Conservation (phyloP, 2,329 filamentous ascomycete species). For the Endothia cerciana region DNA sequence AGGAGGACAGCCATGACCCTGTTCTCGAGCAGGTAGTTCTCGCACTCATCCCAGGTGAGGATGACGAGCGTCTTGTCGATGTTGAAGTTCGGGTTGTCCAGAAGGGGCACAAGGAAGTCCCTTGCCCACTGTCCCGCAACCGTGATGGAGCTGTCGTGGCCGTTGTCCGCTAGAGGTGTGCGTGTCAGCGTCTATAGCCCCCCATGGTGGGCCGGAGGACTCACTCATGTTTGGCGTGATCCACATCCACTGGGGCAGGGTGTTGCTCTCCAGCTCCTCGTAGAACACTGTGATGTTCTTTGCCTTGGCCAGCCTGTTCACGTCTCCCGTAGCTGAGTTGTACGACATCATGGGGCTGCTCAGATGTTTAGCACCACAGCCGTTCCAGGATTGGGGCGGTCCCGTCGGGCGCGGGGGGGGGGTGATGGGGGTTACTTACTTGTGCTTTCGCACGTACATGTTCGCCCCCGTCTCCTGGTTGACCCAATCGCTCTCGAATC, state of each 20-base stretch:
- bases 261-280: conserved; percentile 33
- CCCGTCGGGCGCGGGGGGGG: not conserved
- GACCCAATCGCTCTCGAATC: conserved; percentile 53
- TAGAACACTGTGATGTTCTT: conserved; percentile 40
- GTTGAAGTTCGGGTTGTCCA: conserved; percentile 42
- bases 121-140: conserved; percentile 36
- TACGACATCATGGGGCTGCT: conserved; percentile 38
- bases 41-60: conserved; percentile 37
- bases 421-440: conserved; percentile 41
- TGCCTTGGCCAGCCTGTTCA: conserved; percentile 37
- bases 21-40: conserved; percentile 34
- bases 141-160: conserved; percentile 37
- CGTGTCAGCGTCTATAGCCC: not conserved
- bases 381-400: not conserved
- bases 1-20: conserved; percentile 35
- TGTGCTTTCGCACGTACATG: conserved; percentile 69
- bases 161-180: conserved; percentile 32
- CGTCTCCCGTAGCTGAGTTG: conserved; percentile 36
- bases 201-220: not conserved
- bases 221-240: conserved; percentile 52
- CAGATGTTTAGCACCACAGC: not conserved
- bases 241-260: conserved; percentile 42
- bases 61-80: conserved; percentile 37
- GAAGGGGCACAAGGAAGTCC: conserved; percentile 35
- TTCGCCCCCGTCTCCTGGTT: conserved; percentile 59